A percentile compares a stretch with the other conserved stretches of the same genome.
These are phyloP conservation scores for Sphagnum fallax DNA, from an alignment of 228 moss, liverwort and hornwort species.

Conservation along the genomic window DNA sequence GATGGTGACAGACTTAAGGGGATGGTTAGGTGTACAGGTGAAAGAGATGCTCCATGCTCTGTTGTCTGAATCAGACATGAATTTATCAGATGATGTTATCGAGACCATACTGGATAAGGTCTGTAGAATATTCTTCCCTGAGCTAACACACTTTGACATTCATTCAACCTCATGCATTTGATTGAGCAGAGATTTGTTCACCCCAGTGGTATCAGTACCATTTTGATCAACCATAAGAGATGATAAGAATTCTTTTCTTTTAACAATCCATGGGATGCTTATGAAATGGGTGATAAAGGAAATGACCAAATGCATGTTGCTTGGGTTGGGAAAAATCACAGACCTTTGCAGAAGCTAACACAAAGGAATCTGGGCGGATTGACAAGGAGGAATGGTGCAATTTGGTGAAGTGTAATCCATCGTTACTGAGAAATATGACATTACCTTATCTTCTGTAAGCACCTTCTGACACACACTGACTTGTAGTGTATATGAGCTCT, in stretches of 20 bases:
- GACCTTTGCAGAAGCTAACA: constrained; percentile 82
- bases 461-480: background rate
- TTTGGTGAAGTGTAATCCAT: constrained; percentile 52
- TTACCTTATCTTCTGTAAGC: constrained; percentile 37
- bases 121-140: background rate
- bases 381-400: constrained; percentile 74
- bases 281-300: background rate
- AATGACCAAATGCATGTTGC: background rate
- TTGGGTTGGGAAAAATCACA: constrained; percentile 7
- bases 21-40: constrained; percentile 31
- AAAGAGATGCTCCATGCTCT: constrained; percentile 76
- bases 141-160: no score
- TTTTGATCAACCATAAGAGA: background rate
- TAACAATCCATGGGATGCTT: background rate
- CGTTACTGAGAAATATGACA: constrained; percentile 79
- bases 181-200: no score
- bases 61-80: constrained; percentile 68
- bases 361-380: constrained; percentile 70
- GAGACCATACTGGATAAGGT: constrained; percentile 80
- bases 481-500: background rate
- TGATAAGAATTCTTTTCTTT: background rate
- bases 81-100: constrained; percentile 63
- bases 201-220: no score
- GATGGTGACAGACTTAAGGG: no score
- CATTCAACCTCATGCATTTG: no score